Evolutionary conservation across 2,329 filamentous ascomycete genomes (phyloP), one percentile per base, ranked within the genome.

Genomic region (Calycina herbarum): DNA sequence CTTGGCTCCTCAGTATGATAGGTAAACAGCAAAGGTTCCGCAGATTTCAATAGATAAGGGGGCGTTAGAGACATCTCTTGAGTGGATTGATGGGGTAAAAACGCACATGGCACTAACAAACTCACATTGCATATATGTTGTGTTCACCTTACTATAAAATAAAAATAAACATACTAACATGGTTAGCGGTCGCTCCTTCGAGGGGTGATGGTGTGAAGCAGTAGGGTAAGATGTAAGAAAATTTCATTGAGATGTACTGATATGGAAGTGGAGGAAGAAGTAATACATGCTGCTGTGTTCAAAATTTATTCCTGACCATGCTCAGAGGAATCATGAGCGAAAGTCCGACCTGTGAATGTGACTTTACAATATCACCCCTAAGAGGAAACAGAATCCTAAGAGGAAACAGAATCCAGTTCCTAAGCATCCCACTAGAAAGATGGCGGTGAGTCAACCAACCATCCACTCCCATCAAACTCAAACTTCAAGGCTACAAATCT

Each of bases 121-220:
- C 20, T 24, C 45, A 51, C n/a, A 51, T 51, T 51, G n/a, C 45
- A 51, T 51, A 51, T 20, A 51, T 51, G 20, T 51, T 24, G 45
- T 51, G 45, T 51, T 24, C 45, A 51, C 8, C 20, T 10, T 10
- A 51, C 45, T 51, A 51, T 24, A 6, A 51, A 20, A n/a, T 20
- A 20, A 20, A 20, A 20, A 20, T 20, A n/a, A 38, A 1, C 42
- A 51, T 24, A 51, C 45, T 10, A 24, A 24, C 10, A 51, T 6
- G 45, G 45, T 24, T 24, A 51, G 45, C 7, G 45, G 7, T 20
- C 20, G n/a, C n/a, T 24, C 10, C n/a, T 24, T 51, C n/a, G 10
- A 24, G n/a, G 45, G 7, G 27, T 51, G 45, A 24, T 11, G 20
- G 45, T 11, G 45, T 51, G 45, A 51, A 51, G 45, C 45, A 51